Evolutionary conservation across 441 rosid species (phyloP).

Genomic region (Rhodomyrtus psidioides): DNA sequence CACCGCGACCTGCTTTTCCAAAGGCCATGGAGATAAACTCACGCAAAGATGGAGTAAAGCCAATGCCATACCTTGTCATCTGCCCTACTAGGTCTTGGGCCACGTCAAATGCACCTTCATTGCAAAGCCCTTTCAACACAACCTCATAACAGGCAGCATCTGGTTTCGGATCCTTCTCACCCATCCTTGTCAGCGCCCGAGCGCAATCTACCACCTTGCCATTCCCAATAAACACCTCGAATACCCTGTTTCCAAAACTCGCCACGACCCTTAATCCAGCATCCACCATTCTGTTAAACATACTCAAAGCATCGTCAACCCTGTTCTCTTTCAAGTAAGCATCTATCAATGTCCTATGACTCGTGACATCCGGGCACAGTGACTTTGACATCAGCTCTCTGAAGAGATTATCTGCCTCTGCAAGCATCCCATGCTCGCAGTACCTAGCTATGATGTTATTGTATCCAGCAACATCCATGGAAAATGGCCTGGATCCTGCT

Average conservation of each 20-base stretch:
- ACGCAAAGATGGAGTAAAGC: conserved; percentile 47
- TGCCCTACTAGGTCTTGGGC: conserved; percentile 49
- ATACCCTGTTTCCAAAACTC: conserved; percentile 59
- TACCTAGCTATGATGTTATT: conserved; percentile 63
- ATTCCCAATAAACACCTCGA: conserved; percentile 54
- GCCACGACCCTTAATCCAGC: conserved; percentile 78
- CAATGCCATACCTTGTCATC: conserved; percentile 56
- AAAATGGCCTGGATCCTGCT: conserved; percentile 58
- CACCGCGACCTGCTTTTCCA: conserved; percentile 44
- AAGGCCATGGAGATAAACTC: conserved; percentile 41
- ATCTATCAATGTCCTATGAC: conserved; percentile 68
- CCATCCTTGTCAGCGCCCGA: conserved; percentile 69
- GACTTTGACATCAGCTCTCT: conserved; percentile 46
- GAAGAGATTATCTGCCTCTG: conserved; percentile 62
- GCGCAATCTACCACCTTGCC: conserved; percentile 66
- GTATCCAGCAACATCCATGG: conserved; percentile 77
- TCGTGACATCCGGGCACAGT: conserved; percentile 62
- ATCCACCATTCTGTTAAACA: conserved; percentile 63
- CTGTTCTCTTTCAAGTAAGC: conserved; percentile 59
- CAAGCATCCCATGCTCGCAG: conserved; percentile 68
- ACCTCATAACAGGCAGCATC: conserved; percentile 66
- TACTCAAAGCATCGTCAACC: conserved; percentile 57
- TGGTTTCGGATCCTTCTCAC: conserved; percentile 86
- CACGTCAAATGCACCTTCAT: conserved; percentile 47
- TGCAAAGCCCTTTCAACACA: conserved; percentile 73